phyloP scores from a whole-genome alignment of 148 eudicot genomes.

The Nyssa sinensis region DNA sequence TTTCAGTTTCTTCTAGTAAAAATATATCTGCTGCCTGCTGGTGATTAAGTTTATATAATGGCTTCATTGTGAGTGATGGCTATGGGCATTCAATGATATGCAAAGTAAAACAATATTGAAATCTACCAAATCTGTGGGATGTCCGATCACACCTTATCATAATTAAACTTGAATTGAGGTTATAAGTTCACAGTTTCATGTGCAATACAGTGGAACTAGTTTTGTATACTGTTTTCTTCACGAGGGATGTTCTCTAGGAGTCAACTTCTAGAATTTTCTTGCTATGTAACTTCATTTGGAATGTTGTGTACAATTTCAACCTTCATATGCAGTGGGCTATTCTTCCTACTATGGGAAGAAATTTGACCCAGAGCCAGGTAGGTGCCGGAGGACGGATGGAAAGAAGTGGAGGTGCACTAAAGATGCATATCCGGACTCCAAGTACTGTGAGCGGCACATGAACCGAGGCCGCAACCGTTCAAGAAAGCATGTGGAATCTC shows the following conservation, averaged over 20 bases:
- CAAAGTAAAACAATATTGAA: background rate
- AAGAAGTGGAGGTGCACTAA: slow-evolving; percentile 61
- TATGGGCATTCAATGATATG: background rate
- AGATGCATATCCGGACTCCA: slow-evolving; percentile 57
- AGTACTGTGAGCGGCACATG: slow-evolving; percentile 65
- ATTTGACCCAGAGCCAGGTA: slow-evolving; percentile 57
- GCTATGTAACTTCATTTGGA: background rate
- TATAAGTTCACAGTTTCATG: background rate
- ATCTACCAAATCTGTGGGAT: background rate
- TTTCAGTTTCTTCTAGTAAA: background rate
- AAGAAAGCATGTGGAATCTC: slow-evolving; percentile 72
- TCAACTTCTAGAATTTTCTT: background rate
- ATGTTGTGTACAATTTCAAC: background rate
- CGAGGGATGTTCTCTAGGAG: background rate
- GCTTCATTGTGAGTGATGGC: background rate
- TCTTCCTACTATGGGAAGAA: slow-evolving; percentile 57
- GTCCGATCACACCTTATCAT: background rate
- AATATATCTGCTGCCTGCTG: background rate
- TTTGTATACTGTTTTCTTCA: background rate
- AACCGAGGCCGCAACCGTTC: slow-evolving; percentile 65
- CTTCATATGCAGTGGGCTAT: slow-evolving; percentile 38
- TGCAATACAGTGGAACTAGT: background rate
- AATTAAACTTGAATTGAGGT: background rate
- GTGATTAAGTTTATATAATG: background rate
- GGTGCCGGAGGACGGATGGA: slow-evolving; percentile 57